These are phyloP conservation scores for Asclepias syriaca DNA, from an alignment of 257 asterid species.

Conservation along the genomic window DNA sequence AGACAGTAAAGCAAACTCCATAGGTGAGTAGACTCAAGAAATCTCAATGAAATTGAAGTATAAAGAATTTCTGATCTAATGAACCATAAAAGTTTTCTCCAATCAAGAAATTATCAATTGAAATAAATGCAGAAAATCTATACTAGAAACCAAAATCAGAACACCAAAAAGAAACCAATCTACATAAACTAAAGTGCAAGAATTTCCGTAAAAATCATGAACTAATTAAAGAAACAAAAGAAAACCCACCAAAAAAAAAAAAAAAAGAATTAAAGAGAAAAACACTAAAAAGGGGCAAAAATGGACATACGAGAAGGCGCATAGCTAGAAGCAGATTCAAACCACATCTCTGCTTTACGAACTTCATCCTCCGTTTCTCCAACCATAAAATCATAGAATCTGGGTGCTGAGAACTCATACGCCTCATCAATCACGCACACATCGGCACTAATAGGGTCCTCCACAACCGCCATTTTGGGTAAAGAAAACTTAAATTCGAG, in stretches of 20 bases:
- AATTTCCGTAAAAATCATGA: not conserved
- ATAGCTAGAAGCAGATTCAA: slow-evolving; percentile 42
- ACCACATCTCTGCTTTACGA: slow-evolving; percentile 80
- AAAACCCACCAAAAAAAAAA: too few species aligned
- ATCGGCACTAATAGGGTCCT: slow-evolving; percentile 25
- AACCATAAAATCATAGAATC: slow-evolving; percentile 55
- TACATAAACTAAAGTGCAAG: not conserved
- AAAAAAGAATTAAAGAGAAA: not conserved
- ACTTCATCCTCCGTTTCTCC: slow-evolving; percentile 62
- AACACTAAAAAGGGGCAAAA: not conserved
- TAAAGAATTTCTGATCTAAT: too few species aligned
- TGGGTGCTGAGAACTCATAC: slow-evolving; percentile 82
- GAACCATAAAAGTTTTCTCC: not conserved
- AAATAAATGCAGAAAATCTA: not conserved
- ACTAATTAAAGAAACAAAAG: not conserved
- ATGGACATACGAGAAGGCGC: slow-evolving; percentile 88
- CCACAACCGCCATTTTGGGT: slow-evolving; percentile 39
- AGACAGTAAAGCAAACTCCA: not conserved
- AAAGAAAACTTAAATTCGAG: not conserved
- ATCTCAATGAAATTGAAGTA: not conserved
- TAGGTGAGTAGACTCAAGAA: too few species aligned
- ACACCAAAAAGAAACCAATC: not conserved
- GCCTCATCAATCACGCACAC: slow-evolving; percentile 49
- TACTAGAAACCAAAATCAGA: not conserved
- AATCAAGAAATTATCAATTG: not conserved